Percentiles rank a stretch among this genome's conserved stretches.
Evolutionary conservation across 1,284 basidiomycete genomes (phyloP).

Genomic region (Hymenochaete sp.): DNA sequence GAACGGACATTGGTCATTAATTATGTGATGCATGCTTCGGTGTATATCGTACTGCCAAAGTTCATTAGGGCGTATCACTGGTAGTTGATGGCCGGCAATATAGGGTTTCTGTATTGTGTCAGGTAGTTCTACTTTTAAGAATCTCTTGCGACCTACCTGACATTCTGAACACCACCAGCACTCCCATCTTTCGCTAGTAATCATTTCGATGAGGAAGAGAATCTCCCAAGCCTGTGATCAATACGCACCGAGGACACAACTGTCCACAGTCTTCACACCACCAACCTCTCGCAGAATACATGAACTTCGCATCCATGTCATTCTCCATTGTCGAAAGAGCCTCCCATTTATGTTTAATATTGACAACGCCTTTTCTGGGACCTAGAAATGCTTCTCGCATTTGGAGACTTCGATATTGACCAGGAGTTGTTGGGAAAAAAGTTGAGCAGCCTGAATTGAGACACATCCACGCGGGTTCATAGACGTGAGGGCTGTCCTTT

Average conservation of each 20-base stretch:
- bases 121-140: neutral
- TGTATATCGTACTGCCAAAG: slow-evolving; percentile 11
- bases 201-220: slow-evolving; percentile 13
- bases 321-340: slow-evolving; percentile 24
- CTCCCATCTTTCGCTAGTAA: slow-evolving; percentile 67
- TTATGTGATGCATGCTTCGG: slow-evolving; percentile 17
- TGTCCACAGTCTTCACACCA: slow-evolving; percentile 61
- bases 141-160: slow-evolving; percentile 31
- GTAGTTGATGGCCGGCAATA: neutral
- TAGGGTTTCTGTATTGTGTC: neutral
- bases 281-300: slow-evolving; percentile 55
- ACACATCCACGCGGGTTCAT: slow-evolving; percentile 51
- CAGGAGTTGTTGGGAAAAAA: slow-evolving; percentile 46
- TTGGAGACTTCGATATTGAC: slow-evolving; percentile 39
- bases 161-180: slow-evolving; percentile 57
- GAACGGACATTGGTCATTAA: too few relatives aligned
- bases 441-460: slow-evolving; percentile 42
- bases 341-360: neutral
- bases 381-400: slow-evolving; percentile 22
- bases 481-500: slow-evolving; percentile 43
- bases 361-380: slow-evolving; percentile 21
- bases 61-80: slow-evolving; percentile 3
- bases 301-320: slow-evolving; percentile 34
- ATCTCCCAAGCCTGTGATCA: neutral
- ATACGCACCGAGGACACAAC: slow-evolving; percentile 55